phyloP scores from a whole-genome alignment of 768 basidiomycete genomes.

The Macrolepiota dolichaula region DNA sequence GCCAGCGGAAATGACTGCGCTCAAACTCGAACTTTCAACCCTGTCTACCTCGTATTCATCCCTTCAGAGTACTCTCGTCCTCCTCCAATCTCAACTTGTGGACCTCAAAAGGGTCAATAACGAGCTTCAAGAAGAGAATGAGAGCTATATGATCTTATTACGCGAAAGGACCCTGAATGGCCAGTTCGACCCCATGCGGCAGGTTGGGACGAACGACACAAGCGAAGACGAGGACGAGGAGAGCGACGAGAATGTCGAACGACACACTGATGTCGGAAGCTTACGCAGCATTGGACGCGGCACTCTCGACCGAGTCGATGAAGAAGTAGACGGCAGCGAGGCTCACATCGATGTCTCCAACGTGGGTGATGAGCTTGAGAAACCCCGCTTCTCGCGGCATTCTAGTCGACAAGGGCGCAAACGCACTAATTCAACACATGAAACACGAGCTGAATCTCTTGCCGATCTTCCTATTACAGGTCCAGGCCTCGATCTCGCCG shows the following conservation, averaged over 20 bases:
- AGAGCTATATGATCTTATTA: constrained; percentile 92
- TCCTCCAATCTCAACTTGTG: constrained; percentile 78
- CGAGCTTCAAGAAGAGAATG: constrained; percentile 92
- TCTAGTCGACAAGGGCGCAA: constrained; percentile 45
- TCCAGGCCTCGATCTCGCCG: constrained; percentile 85
- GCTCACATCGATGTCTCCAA: constrained; percentile 31
- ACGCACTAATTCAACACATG: constrained; percentile 50
- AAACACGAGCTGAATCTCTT: constrained; percentile 72
- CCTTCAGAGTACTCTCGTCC: constrained; percentile 78
- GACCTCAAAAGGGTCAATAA: constrained; percentile 89
- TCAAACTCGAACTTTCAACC: constrained; percentile 81
- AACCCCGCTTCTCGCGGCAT: constrained; percentile 38
- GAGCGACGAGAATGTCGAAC: constrained; percentile 36
- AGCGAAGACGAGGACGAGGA: constrained; percentile 38
- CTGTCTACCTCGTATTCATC: constrained; percentile 83
- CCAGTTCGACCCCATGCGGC: constrained; percentile 73
- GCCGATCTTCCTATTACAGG: constrained; percentile 86
- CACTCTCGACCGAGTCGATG: constrained; percentile 61
- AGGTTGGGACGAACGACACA: constrained; percentile 50
- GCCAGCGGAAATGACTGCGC: constrained; percentile 84
- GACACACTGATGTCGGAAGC: constrained; percentile 49
- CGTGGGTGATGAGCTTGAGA: constrained; percentile 24
- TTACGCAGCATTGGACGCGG: constrained; percentile 55
- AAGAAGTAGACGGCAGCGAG: constrained; percentile 45
- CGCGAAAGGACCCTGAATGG: constrained; percentile 90